These are phyloP conservation scores for Pseudocercospora fijiensis DNA, from an alignment of 2,329 filamentous ascomycete genomes.

Conservation along the genomic window DNA sequence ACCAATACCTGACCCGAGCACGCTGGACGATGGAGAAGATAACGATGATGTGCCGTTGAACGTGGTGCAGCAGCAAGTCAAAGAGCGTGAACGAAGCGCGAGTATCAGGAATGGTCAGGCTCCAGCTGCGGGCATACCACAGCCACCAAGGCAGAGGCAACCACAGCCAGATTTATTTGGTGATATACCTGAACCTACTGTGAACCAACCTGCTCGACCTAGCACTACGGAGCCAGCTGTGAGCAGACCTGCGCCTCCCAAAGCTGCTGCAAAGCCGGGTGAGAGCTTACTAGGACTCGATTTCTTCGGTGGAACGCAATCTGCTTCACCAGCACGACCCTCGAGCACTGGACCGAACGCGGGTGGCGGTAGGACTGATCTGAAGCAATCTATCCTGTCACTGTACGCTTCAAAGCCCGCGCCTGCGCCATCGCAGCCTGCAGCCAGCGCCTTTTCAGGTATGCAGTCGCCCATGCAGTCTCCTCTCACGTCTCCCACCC, in stretches of 20 bases:
- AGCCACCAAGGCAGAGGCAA: conserved; percentile 35
- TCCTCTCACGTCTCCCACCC: conserved; percentile 43
- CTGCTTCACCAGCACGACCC: conserved; percentile 70
- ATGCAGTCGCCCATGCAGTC: conserved; percentile 70
- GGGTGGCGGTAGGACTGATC: conserved; percentile 73
- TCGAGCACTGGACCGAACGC: conserved; percentile 68
- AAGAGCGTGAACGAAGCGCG: conserved; percentile 45
- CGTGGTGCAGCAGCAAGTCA: conserved; percentile 69
- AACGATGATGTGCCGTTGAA: conserved; percentile 78
- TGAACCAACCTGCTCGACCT: conserved; percentile 56
- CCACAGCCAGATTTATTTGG: conserved; percentile 77
- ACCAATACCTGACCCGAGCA: conserved; percentile 86
- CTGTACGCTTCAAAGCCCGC: conserved; percentile 88
- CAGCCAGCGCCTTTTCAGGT: conserved; percentile 58
- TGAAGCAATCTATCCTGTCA: conserved; percentile 96
- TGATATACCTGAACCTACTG: conserved; percentile 60
- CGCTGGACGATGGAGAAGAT: conserved; percentile 67
- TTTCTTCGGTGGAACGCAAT: conserved; percentile 74
- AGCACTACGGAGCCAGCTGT: conserved; percentile 74
- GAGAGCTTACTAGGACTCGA: conserved; percentile 91
- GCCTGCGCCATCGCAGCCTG: conserved; percentile 48
- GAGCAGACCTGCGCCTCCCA: conserved; percentile 47
- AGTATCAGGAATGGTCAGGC: conserved; percentile 44
- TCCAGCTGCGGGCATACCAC: conserved; percentile 18
- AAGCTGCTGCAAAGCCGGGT: conserved; percentile 61